Evolutionary conservation across 345 rosid genomes (phyloP).

Genomic region (Melaleuca alternifolia): DNA sequence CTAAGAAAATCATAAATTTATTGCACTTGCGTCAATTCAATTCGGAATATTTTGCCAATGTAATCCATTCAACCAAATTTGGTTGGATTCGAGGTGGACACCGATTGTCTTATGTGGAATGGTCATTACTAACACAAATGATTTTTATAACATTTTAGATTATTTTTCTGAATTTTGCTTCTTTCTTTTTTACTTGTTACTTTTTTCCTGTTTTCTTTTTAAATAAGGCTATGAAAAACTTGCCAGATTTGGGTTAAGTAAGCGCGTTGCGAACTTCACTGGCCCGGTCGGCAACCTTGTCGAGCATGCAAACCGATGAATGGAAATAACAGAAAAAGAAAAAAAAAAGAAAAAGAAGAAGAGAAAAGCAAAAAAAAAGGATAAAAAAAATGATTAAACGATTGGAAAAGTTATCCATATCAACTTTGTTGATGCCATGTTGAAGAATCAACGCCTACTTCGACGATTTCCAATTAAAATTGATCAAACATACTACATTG

Average conservation of each 20-base stretch:
- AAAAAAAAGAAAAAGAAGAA: too few relatives aligned
- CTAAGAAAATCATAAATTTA: background rate
- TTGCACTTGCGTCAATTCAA: background rate
- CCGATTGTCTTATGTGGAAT: rapidly evolving
- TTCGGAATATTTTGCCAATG: rapidly evolving
- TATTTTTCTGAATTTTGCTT: background rate
- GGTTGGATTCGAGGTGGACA: rapidly evolving
- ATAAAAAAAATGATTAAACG: too few relatives aligned
- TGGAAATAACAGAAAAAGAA: background rate
- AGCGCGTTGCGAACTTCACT: too few relatives aligned
- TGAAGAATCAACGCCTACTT: too few relatives aligned
- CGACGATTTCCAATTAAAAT: rapidly evolving
- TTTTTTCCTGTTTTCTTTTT: background rate
- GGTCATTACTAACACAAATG: rapidly evolving
- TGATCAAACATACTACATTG: too few relatives aligned
- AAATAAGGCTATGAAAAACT: background rate
- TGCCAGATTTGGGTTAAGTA: too few relatives aligned
- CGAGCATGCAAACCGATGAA: rapidly evolving
- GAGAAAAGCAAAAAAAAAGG: background rate
- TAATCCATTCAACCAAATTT: background rate
- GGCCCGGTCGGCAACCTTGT: too few relatives aligned
- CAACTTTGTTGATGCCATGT: rapidly evolving
- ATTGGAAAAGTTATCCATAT: too few relatives aligned
- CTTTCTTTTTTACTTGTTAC: background rate
- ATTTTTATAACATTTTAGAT: background rate